These are phyloP conservation scores for Alternaria novae-zelandiae DNA, from an alignment of 2,329 filamentous ascomycete genomes.

Conservation along the genomic window DNA sequence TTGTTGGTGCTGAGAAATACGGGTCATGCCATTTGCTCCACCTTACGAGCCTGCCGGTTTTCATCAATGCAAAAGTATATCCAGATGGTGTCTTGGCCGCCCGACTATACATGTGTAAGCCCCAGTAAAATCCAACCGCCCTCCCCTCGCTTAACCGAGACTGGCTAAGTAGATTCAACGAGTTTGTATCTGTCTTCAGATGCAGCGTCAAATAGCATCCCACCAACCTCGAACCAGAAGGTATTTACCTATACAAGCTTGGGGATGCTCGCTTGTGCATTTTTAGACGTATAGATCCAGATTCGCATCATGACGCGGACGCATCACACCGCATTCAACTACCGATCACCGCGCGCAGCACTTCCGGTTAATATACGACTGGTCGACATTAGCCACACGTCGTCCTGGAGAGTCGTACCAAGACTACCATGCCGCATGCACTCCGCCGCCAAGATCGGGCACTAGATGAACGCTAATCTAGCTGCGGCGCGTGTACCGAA, in stretches of 20 bases:
- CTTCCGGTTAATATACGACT: conserved; percentile 2
- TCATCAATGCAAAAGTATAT: neutral
- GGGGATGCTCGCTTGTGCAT: neutral
- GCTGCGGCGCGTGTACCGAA: conserved; percentile 20
- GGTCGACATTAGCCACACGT: conserved; percentile 7
- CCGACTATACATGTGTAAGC: neutral
- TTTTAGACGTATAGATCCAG: neutral
- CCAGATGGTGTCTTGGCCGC: conserved; percentile 3
- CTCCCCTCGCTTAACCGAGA: neutral
- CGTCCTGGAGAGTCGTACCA: conserved; percentile 4
- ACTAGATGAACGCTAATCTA: conserved; percentile 29
- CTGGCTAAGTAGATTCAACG: neutral
- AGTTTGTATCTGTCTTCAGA: neutral
- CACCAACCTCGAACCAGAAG: neutral
- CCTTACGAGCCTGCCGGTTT: neutral
- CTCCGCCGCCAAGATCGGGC: conserved; percentile 29
- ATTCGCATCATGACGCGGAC: neutral
- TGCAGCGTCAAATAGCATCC: neutral
- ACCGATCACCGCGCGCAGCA: neutral
- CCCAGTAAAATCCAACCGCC: neutral
- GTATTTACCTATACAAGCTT: neutral
- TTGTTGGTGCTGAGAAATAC: conserved; percentile 2
- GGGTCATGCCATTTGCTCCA: conserved; percentile 4
- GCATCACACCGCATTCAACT: neutral
- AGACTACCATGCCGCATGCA: conserved; percentile 8